These are phyloP conservation scores for Mytilinidion resinicola DNA, from an alignment of 495 filamentous ascomycete genomes.

Conservation along the genomic window DNA sequence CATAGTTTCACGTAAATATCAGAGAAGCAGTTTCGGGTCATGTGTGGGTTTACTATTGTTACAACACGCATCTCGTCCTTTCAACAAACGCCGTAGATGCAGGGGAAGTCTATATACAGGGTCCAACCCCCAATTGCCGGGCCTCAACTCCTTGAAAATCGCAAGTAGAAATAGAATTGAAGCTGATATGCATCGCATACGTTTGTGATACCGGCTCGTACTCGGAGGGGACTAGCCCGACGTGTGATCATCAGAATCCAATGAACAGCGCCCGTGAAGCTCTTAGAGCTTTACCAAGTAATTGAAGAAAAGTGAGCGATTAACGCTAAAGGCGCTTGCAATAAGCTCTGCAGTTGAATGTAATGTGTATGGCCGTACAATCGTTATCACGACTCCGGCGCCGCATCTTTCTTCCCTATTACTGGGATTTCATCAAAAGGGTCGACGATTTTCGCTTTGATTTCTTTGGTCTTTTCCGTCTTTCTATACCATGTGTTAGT, in stretches of 20 bases:
- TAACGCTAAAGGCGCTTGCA: not conserved
- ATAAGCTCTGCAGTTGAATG: not conserved
- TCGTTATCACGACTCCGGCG: not conserved
- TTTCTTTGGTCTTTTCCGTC: not conserved
- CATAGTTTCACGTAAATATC: too few species aligned
- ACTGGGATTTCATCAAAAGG: conserved; percentile 4
- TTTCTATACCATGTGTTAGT: conserved; percentile 1
- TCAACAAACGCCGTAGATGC: not conserved
- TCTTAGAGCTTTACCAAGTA: not conserved
- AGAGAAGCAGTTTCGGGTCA: not conserved
- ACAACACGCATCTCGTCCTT: not conserved
- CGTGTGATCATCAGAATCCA: not conserved
- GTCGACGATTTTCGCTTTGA: conserved; percentile 4
- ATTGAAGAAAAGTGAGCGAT: not conserved
- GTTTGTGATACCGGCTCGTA: not conserved
- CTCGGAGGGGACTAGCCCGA: not conserved
- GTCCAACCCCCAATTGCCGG: not conserved
- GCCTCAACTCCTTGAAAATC: too few species aligned
- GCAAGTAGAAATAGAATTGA: too few species aligned
- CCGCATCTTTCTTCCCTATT: not conserved
- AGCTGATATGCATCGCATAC: too few species aligned
- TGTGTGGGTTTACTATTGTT: not conserved
- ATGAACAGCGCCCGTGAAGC: not conserved
- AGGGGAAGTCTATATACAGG: not conserved
- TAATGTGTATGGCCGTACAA: not conserved